Conservation (phyloP, 768 basidiomycete species). For the Cyathus striatus region DNA sequence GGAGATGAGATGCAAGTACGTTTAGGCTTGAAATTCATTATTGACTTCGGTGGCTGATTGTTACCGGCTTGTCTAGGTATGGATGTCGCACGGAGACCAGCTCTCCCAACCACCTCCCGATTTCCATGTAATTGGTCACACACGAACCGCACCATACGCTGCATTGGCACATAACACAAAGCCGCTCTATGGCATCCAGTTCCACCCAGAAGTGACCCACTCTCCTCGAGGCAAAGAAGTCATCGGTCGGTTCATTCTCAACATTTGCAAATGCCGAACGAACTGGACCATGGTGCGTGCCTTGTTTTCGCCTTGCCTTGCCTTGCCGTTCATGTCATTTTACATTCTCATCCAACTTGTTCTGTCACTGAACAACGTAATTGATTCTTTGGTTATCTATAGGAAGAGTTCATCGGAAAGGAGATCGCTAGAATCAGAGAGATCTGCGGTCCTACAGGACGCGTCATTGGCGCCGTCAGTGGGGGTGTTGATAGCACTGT, state of each 20-base stretch:
- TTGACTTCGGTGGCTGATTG: constrained; percentile 2
- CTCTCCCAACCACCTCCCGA: constrained; percentile 73
- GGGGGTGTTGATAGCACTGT: constrained; percentile 98
- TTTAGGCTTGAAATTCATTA: not conserved
- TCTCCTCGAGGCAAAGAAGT: constrained; percentile 86
- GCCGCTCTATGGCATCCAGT: constrained; percentile 94
- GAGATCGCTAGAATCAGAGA: constrained; percentile 91
- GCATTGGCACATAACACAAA: constrained; percentile 89
- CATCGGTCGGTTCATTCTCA: constrained; percentile 77
- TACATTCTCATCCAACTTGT: too few relatives aligned
- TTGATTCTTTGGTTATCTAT: too few relatives aligned
- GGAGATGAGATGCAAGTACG: constrained; percentile 85
- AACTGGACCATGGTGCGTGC: constrained; percentile 89
- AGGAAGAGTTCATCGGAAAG: constrained; percentile 98
- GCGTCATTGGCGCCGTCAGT: constrained; percentile 96
- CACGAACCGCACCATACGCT: constrained; percentile 84
- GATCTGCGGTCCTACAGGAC: constrained; percentile 90
- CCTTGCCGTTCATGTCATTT: constrained; percentile 1
- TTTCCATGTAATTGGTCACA: constrained; percentile 87
- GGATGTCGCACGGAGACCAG: constrained; percentile 99
- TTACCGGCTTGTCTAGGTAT: constrained; percentile 56
- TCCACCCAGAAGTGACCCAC: constrained; percentile 98
- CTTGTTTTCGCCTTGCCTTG: constrained; percentile 6
- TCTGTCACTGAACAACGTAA: too few relatives aligned
- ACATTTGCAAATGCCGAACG: constrained; percentile 74